Evolutionary conservation across 2,329 filamentous ascomycete genomes (phyloP).

Genomic region (Nigrograna mackinnonii): DNA sequence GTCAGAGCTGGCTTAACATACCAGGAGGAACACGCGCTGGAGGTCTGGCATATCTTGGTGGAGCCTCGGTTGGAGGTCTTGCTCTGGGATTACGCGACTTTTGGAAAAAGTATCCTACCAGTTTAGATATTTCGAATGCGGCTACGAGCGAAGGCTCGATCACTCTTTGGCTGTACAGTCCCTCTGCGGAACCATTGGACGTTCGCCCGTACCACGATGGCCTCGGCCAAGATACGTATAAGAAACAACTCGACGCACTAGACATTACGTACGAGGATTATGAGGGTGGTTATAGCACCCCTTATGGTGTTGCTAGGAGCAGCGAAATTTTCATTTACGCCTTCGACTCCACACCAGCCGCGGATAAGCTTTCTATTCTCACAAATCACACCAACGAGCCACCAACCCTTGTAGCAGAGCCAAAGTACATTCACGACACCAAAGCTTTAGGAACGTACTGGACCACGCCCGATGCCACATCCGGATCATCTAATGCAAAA

Average conservation of each 20-base stretch:
- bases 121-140: constrained; percentile 59
- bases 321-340: constrained; percentile 60
- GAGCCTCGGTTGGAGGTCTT: constrained; percentile 60
- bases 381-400: constrained; percentile 55
- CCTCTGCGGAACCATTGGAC: constrained; percentile 59
- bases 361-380: constrained; percentile 49
- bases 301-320: constrained; percentile 61
- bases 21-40: constrained; percentile 59
- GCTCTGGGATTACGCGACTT: constrained; percentile 63
- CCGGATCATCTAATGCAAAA: constrained; percentile 32
- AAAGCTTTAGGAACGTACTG: constrained; percentile 61
- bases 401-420: constrained; percentile 54
- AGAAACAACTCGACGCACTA: constrained; percentile 62
- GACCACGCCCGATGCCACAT: constrained; percentile 43
- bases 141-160: constrained; percentile 54
- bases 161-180: constrained; percentile 65
- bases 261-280: constrained; percentile 68
- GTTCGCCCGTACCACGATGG: constrained; percentile 63
- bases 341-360: constrained; percentile 57
- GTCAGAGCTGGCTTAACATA: constrained; percentile 62
- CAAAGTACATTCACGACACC: constrained; percentile 55
- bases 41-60: constrained; percentile 63
- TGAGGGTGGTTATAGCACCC: constrained; percentile 58
- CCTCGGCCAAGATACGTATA: constrained; percentile 59
- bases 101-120: constrained; percentile 66